Evolutionary conservation across 345 rosid species (phyloP).

Genomic region (Turritis glabra): DNA sequence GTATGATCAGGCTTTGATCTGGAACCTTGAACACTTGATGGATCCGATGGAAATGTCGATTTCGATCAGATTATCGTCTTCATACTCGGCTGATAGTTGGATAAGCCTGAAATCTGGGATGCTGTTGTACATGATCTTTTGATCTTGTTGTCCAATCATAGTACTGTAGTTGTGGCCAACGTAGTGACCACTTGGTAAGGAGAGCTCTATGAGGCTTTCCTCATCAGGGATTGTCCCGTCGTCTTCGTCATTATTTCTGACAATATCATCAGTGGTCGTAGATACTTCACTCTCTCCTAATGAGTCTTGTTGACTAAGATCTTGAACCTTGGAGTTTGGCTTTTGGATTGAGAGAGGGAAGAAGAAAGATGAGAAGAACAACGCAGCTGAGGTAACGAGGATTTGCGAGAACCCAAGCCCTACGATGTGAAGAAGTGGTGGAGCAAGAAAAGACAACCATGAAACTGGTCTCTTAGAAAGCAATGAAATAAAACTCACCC

Average conservation of each 20-base stretch:
- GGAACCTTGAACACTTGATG: constrained; percentile 72
- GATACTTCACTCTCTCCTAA: constrained; percentile 14
- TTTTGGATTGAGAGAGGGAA: constrained; percentile 33
- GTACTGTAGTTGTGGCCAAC: constrained; percentile 34
- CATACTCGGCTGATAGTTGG: constrained; percentile 57
- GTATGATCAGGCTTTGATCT: constrained; percentile 57
- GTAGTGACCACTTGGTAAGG: constrained; percentile 66
- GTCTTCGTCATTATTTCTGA: not conserved
- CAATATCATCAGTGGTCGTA: not conserved
- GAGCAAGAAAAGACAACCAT: constrained; percentile 41
- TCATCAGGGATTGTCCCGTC: constrained; percentile 68
- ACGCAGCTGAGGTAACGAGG: constrained; percentile 40
- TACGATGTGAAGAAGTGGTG: constrained; percentile 36
- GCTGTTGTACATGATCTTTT: constrained; percentile 12
- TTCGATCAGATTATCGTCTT: constrained; percentile 87
- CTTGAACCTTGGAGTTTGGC: constrained; percentile 28
- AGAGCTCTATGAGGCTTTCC: constrained; percentile 71
- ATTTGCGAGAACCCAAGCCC: constrained; percentile 41
- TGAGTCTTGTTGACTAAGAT: constrained; percentile 33
- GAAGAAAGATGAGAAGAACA: constrained; percentile 40
- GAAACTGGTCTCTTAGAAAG: constrained; percentile 41
- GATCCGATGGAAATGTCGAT: constrained; percentile 83
- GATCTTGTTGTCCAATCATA: constrained; percentile 19
- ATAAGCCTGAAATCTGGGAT: constrained; percentile 44
- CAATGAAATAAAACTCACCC: constrained; percentile 36